phyloP scores from a whole-genome alignment of 176 grass and related monocot species.

The Luzula sylvatica region DNA sequence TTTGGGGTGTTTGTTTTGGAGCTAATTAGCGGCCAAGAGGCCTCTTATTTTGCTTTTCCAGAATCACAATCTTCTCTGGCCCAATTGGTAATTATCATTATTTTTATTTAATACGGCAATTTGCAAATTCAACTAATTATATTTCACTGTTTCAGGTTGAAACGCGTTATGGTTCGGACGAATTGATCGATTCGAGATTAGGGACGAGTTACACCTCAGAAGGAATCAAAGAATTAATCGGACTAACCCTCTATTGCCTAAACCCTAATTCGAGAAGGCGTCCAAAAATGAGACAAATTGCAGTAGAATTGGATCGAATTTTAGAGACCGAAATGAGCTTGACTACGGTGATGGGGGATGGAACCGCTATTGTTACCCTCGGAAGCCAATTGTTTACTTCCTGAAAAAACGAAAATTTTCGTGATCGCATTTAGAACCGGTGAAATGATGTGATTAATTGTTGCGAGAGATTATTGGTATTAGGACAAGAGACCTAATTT shows the following conservation, averaged over 20 bases:
- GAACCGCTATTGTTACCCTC: conserved; percentile 82
- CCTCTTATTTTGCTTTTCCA: conserved; percentile 13
- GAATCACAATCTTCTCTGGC: conserved; percentile 33
- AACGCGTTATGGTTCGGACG: conserved; percentile 27
- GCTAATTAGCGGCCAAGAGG: conserved; percentile 63
- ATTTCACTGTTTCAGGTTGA: conserved; percentile 37
- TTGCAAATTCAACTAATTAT: background rate
- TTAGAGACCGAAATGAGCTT: conserved; percentile 88
- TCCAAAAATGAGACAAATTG: conserved; percentile 55
- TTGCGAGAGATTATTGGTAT: conserved; percentile 9
- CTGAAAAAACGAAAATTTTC: conserved; percentile 28
- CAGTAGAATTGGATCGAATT: conserved; percentile 61
- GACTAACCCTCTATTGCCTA: conserved; percentile 51
- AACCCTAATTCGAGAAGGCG: conserved; percentile 41
- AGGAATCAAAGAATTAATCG: conserved; percentile 63
- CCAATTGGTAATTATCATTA: conserved; percentile 47
- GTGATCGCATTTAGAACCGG: background rate
- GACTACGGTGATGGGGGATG: conserved; percentile 89
- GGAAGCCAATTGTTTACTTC: conserved; percentile 91
- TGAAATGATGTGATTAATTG: background rate
- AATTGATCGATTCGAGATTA: conserved; percentile 49
- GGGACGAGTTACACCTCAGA: conserved; percentile 70
- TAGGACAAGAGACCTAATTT: conserved; percentile 10
- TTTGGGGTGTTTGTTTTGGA: conserved; percentile 86
- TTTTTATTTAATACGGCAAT: background rate